These are phyloP conservation scores for Clathrus columnatus DNA, from an alignment of 768 basidiomycete genomes.

Conservation along the genomic window DNA sequence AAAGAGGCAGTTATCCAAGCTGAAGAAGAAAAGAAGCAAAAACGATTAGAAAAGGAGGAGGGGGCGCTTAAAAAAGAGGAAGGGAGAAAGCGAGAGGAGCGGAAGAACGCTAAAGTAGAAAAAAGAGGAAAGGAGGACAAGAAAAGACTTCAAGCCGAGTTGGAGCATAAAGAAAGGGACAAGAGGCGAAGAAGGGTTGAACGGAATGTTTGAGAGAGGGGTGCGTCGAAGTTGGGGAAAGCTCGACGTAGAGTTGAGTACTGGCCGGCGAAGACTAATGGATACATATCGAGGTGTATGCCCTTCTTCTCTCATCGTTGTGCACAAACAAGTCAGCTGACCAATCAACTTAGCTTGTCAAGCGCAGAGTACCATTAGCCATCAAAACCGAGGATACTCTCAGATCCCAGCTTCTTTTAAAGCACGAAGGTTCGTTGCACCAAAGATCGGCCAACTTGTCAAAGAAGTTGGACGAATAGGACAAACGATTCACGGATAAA, in stretches of 20 bases:
- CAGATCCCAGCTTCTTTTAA: constrained; percentile 48
- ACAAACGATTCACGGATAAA: constrained; percentile 32
- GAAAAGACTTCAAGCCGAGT: constrained; percentile 36
- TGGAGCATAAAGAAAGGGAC: constrained; percentile 31
- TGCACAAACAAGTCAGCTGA: constrained; percentile 12
- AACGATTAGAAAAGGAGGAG: constrained; percentile 47
- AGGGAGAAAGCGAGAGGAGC: constrained; percentile 31
- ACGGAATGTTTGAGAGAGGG: constrained; percentile 19
- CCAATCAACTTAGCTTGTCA: constrained; percentile 39
- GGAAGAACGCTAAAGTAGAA: constrained; percentile 31
- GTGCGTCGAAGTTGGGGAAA: constrained; percentile 11
- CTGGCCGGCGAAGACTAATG: constrained; percentile 57
- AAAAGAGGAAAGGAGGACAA: constrained; percentile 39
- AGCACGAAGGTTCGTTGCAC: constrained; percentile 72
- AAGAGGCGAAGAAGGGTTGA: constrained; percentile 26
- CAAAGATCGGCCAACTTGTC: constrained; percentile 82
- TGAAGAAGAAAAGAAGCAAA: constrained; percentile 53
- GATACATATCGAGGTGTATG: constrained; percentile 43
- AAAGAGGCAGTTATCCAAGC: constrained; percentile 53
- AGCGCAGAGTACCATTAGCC: constrained; percentile 50
- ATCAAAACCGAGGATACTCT: constrained; percentile 51
- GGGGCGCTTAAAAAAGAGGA: constrained; percentile 36
- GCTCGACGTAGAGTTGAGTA: constrained; percentile 30
- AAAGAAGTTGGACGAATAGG: constrained; percentile 60
- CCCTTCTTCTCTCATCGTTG: not conserved